Percentiles rank a stretch among this genome's conserved stretches.
Conservation (phyloP, 495 filamentous ascomycete species). For the Penicillium tannophilum region DNA sequence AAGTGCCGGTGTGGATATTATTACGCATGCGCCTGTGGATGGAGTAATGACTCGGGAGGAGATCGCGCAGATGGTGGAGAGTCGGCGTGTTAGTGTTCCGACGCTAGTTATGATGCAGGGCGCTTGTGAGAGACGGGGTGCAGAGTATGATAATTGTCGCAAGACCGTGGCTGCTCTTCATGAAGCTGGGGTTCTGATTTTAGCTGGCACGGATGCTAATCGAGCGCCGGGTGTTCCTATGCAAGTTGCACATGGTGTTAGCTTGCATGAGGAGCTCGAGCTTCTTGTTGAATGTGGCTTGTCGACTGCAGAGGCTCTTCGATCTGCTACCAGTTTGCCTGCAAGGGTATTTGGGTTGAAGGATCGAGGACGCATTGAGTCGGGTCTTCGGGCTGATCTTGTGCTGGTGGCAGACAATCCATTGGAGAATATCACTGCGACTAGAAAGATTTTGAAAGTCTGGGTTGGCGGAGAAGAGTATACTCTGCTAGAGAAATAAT, state of each 20-base stretch:
- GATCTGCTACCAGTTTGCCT: slow-evolving; percentile 32
- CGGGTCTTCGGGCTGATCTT: slow-evolving; percentile 42
- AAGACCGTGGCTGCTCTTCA: slow-evolving; percentile 1
- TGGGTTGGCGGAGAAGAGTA: slow-evolving; percentile 24
- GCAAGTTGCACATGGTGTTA: slow-evolving; percentile 4
- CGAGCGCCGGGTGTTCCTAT: neutral
- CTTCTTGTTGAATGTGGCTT: slow-evolving; percentile 7
- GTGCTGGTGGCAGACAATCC: slow-evolving; percentile 43
- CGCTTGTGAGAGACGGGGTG: neutral
- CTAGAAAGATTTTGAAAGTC: slow-evolving; percentile 31
- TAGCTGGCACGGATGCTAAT: slow-evolving; percentile 13
- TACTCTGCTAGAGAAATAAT: neutral
- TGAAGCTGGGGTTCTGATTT: slow-evolving; percentile 1
- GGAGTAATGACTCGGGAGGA: neutral
- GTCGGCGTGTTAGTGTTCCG: neutral
- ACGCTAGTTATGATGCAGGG: slow-evolving; percentile 11
- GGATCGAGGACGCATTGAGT: slow-evolving; percentile 38
- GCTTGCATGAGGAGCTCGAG: slow-evolving; percentile 10
- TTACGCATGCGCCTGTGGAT: slow-evolving; percentile 13
- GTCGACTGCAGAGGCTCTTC: slow-evolving; percentile 23
- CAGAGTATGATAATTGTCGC: neutral
- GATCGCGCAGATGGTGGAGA: neutral
- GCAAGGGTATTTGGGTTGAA: slow-evolving; percentile 36
- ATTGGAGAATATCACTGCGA: slow-evolving; percentile 37
- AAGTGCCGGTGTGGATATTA: neutral